phyloP scores from a whole-genome alignment of 768 basidiomycete genomes.

The Lyophyllum shimeji region DNA sequence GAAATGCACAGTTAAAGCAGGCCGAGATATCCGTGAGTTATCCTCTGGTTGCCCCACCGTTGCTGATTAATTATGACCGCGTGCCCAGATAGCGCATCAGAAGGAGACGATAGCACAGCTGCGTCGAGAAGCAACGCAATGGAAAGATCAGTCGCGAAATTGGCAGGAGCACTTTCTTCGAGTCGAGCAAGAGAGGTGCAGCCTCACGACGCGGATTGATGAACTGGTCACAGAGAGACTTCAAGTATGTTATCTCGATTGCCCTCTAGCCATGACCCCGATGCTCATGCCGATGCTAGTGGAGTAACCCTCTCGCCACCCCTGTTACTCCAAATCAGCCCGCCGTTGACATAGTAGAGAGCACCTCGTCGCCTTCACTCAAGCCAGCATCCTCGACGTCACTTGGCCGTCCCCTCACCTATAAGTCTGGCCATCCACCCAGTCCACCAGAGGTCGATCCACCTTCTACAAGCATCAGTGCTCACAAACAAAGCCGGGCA shows the following conservation, averaged over 20 bases:
- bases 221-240: conserved; percentile 55
- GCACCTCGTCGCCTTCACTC: conserved; percentile 29
- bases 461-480: conserved; percentile 16
- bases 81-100: conserved; percentile 55
- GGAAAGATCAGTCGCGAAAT: conserved; percentile 73
- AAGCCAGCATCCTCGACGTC: conserved; percentile 28
- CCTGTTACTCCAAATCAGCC: conserved; percentile 35
- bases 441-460: conserved; percentile 27
- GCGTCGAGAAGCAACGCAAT: conserved; percentile 63
- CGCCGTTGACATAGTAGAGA: conserved; percentile 22
- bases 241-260: conserved; percentile 33
- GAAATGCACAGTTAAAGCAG: conserved; percentile 46
- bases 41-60: background rate
- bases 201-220: conserved; percentile 55
- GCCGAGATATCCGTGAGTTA: conserved; percentile 53
- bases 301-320: conserved; percentile 15
- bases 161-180: conserved; percentile 83
- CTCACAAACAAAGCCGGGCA: conserved; percentile 11
- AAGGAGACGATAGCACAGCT: conserved; percentile 60
- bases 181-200: conserved; percentile 67
- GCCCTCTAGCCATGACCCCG: background rate
- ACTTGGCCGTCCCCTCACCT: conserved; percentile 28
- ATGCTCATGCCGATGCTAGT: conserved; percentile 10
- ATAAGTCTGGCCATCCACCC: conserved; percentile 24
- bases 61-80: background rate